phyloP scores from a whole-genome alignment of 352 stramenopile genomes.

The Peronosclerospora sorghi region DNA sequence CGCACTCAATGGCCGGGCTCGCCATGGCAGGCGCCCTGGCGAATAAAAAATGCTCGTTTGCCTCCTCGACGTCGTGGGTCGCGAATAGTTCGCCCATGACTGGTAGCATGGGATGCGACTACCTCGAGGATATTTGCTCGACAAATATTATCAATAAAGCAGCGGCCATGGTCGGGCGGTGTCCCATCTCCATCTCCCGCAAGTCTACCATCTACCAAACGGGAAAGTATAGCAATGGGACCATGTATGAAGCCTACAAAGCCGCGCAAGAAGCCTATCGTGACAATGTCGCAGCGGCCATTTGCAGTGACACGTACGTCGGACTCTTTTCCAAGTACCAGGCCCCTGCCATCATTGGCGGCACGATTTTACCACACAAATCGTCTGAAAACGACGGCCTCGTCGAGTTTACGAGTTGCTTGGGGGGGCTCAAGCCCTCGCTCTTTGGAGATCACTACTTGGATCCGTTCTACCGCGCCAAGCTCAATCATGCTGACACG shows the following conservation, averaged over 20 bases:
- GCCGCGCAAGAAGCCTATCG: constrained; percentile 20
- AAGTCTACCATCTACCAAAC: constrained; percentile 2
- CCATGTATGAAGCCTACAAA: constrained; percentile 6
- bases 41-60: constrained; percentile 9
- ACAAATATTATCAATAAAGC: neutral
- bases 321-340: constrained; percentile 26
- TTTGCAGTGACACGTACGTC: constrained; percentile 25
- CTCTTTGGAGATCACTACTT: constrained; percentile 1
- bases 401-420: constrained; percentile 41
- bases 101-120: constrained; percentile 19
- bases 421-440: constrained; percentile 1
- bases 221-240: no score
- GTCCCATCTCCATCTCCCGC: neutral
- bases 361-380: constrained; percentile 14
- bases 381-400: constrained; percentile 23
- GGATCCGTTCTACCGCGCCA: constrained; percentile 24
- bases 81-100: constrained; percentile 21
- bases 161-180: no score
- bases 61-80: constrained; percentile 17
- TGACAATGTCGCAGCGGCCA: constrained; percentile 21
- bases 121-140: constrained; percentile 19
- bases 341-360: constrained; percentile 6
- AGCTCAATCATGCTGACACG: constrained; percentile 38
- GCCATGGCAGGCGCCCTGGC: constrained; percentile 11
- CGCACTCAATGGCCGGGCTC: constrained; percentile 33